A percentile compares a stretch with the other conserved stretches of the same genome.
Evolutionary conservation across 305 asterid species (phyloP).

Genomic region (Fraxinus angustifolia): DNA sequence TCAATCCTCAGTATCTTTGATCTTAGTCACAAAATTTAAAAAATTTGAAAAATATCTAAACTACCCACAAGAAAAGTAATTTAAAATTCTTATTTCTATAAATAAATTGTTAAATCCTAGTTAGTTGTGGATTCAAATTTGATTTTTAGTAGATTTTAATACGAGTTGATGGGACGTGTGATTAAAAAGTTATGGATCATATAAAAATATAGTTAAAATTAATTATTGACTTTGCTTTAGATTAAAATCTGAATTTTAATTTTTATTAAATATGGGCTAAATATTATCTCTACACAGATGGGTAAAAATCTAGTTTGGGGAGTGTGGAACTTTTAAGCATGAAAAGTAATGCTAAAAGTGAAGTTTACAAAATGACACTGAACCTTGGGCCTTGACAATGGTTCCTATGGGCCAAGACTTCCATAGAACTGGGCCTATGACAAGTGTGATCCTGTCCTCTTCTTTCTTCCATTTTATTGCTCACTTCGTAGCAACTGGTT

Average conservation of each 20-base stretch:
- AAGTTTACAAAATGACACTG: neutral
- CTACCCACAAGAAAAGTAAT: neutral
- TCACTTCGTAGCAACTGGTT: neutral
- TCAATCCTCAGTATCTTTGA: neutral
- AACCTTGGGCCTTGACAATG: neutral
- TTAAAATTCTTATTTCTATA: neutral
- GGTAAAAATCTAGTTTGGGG: no score
- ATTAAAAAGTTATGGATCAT: neutral
- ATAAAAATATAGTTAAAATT: no score
- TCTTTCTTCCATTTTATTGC: neutral
- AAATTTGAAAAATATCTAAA: no score
- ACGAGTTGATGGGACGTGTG: neutral
- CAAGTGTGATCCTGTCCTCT: neutral
- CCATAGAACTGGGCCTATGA: neutral
- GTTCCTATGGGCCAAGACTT: neutral
- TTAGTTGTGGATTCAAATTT: neutral
- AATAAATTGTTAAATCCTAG: neutral
- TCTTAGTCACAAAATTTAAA: neutral
- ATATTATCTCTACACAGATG: no score
- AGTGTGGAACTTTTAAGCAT: neutral
- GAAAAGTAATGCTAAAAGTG: neutral
- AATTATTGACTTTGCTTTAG: no score
- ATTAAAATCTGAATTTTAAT: no score
- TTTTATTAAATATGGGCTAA: no score
- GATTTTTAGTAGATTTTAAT: neutral